phyloP scores from a whole-genome alignment of 805 yeast species.

The Myxozyma geophila region DNA sequence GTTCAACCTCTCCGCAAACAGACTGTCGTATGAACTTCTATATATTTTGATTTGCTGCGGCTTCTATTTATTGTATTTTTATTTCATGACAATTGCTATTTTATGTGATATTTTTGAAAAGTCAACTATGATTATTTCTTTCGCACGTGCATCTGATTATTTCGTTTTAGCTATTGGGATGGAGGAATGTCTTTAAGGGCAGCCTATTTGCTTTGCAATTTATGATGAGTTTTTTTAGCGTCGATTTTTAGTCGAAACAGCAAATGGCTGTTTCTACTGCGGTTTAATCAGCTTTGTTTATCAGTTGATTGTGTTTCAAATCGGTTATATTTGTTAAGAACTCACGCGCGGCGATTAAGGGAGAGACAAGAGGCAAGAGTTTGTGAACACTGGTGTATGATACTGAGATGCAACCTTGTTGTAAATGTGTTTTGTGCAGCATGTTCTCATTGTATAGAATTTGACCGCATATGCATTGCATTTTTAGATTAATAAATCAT shows the following conservation, averaged over 20 bases:
- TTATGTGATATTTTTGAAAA: too few relatives aligned
- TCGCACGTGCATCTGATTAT: too few relatives aligned
- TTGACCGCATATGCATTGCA: conserved; percentile 4
- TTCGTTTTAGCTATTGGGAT: too few relatives aligned
- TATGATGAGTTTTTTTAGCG: too few relatives aligned
- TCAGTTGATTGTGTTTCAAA: background rate
- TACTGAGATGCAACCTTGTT: background rate
- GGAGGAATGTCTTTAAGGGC: too few relatives aligned
- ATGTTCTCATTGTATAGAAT: background rate
- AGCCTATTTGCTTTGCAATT: too few relatives aligned
- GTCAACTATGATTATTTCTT: too few relatives aligned
- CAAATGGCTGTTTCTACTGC: background rate
- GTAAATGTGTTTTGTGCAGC: background rate
- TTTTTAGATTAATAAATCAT: background rate
- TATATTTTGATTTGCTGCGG: background rate
- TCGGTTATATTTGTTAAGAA: too few relatives aligned
- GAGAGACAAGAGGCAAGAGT: too few relatives aligned
- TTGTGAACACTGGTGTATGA: too few relatives aligned
- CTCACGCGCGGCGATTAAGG: too few relatives aligned
- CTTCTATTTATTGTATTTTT: background rate
- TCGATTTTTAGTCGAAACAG: background rate
- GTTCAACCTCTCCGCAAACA: conserved; percentile 11
- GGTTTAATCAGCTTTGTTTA: background rate
- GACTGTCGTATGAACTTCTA: background rate
- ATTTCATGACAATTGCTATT: background rate